phyloP scores from a whole-genome alignment of 1,284 basidiomycete genomes.

The Microbotryum silenes-acaulis region DNA sequence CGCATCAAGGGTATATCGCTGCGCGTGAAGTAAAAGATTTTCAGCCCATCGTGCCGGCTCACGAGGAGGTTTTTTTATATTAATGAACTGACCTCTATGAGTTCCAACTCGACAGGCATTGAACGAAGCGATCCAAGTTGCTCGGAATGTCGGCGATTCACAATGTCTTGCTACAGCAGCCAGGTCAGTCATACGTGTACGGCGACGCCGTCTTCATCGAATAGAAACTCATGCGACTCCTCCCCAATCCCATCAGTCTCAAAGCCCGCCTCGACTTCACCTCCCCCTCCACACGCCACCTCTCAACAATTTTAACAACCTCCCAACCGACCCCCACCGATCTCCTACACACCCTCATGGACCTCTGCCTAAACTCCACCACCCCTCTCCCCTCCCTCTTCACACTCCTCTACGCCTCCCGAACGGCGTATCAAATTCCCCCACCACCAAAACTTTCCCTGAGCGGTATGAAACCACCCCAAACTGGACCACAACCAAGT shows the following conservation, averaged over 20 bases:
- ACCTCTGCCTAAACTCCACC: not conserved
- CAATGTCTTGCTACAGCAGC: conserved; percentile 4
- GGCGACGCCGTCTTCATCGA: not conserved
- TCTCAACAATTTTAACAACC: not conserved
- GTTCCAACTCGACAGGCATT: conserved; percentile 1
- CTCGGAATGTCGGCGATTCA: conserved; percentile 10
- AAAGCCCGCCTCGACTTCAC: not conserved
- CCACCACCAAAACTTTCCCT: not conserved
- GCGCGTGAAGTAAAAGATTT: not conserved
- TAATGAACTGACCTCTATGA: no score
- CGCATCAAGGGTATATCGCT: conserved; percentile 4
- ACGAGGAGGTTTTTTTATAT: no score
- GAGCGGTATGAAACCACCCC: no score
- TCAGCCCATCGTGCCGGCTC: not conserved
- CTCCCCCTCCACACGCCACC: not conserved
- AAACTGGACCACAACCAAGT: no score
- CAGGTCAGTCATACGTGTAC: conserved; percentile 1
- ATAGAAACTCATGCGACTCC: not conserved
- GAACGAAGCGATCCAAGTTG: conserved; percentile 12
- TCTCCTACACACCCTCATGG: not conserved
- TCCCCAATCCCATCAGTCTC: not conserved
- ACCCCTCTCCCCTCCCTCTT: conserved; percentile 6
- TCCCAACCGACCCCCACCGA: not conserved
- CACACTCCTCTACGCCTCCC: conserved; percentile 2
- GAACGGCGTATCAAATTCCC: not conserved